phyloP scores from a whole-genome alignment of 805 yeast species.

The Spathaspora arborariae region DNA sequence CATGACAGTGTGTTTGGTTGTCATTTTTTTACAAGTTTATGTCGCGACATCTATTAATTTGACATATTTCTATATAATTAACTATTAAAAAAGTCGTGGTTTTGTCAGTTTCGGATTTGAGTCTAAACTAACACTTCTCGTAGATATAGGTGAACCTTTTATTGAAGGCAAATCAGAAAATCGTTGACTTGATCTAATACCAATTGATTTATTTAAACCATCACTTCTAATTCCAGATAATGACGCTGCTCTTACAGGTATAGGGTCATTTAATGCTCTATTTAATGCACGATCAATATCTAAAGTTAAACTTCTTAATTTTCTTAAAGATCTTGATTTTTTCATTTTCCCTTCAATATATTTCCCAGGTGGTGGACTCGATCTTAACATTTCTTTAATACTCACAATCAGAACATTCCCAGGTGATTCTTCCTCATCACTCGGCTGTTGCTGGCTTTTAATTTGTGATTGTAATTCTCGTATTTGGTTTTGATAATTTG shows the following conservation, averaged over 20 bases:
- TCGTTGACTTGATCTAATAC: slow-evolving; percentile 7
- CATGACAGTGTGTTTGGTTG: too few relatives aligned
- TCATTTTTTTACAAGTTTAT: too few relatives aligned
- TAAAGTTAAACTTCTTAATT: slow-evolving; percentile 26
- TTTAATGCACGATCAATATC: slow-evolving; percentile 8
- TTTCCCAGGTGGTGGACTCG: slow-evolving; percentile 21
- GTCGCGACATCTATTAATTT: too few relatives aligned
- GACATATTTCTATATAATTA: too few relatives aligned
- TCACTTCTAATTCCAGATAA: background rate
- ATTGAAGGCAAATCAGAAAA: slow-evolving; percentile 9
- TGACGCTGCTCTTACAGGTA: background rate
- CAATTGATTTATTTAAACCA: too few relatives aligned
- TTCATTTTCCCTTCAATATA: slow-evolving; percentile 6
- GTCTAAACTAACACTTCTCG: background rate
- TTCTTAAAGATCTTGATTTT: slow-evolving; percentile 28
- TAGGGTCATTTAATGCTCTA: background rate
- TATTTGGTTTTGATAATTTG: slow-evolving; percentile 30
- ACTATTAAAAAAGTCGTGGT: background rate
- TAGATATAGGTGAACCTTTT: slow-evolving; percentile 7
- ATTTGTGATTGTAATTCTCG: background rate
- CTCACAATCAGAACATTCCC: slow-evolving; percentile 8
- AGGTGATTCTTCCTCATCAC: slow-evolving; percentile 2
- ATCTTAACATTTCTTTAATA: slow-evolving; percentile 10
- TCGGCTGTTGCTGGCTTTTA: background rate
- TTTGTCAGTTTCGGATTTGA: background rate